A percentile compares a stretch with the other conserved stretches of the same genome.
These are phyloP conservation scores for Didymellaceae sp. DNA, from an alignment of 2,329 filamentous ascomycete species.

Conservation along the genomic window DNA sequence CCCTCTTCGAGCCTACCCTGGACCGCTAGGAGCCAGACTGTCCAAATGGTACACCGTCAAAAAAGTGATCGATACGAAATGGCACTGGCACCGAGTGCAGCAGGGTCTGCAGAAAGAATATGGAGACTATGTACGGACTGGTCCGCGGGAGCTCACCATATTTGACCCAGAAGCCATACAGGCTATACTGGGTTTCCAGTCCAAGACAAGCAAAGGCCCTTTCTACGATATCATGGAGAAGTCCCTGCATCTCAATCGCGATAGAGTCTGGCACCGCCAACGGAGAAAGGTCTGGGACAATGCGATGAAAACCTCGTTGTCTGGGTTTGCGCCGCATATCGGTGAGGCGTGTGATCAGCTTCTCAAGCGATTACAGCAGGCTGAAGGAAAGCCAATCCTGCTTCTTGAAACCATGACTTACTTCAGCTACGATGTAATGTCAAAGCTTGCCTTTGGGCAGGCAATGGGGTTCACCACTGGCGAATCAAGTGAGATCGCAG, in stretches of 20 bases:
- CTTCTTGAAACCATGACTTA: constrained; percentile 51
- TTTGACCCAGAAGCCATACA: constrained; percentile 32
- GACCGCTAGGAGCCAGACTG: constrained; percentile 29
- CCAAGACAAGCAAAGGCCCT: constrained; percentile 34
- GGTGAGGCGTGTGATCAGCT: constrained; percentile 35
- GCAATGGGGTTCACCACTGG: constrained; percentile 50
- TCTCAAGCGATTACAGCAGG: constrained; percentile 22
- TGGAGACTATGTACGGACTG: constrained; percentile 36
- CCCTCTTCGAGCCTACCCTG: constrained; percentile 30
- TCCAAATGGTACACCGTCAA: constrained; percentile 35
- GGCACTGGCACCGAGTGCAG: constrained; percentile 26
- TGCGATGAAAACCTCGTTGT: constrained; percentile 36
- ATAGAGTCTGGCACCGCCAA: constrained; percentile 33
- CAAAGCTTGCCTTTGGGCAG: constrained; percentile 53
- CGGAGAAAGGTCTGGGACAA: constrained; percentile 39
- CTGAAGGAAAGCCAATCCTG: constrained; percentile 42
- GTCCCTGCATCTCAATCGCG: constrained; percentile 36
- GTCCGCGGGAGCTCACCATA: constrained; percentile 34
- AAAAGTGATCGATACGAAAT: constrained; percentile 20
- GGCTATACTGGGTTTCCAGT: constrained; percentile 27
- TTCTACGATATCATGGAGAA: constrained; percentile 34
- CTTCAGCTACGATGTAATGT: constrained; percentile 56
- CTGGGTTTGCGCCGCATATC: constrained; percentile 28
- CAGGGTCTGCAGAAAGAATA: constrained; percentile 31
- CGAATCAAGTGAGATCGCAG: constrained; percentile 32